Evolutionary conservation across 495 filamentous ascomycete genomes (phyloP).

Genomic region (Cercophora scortea): DNA sequence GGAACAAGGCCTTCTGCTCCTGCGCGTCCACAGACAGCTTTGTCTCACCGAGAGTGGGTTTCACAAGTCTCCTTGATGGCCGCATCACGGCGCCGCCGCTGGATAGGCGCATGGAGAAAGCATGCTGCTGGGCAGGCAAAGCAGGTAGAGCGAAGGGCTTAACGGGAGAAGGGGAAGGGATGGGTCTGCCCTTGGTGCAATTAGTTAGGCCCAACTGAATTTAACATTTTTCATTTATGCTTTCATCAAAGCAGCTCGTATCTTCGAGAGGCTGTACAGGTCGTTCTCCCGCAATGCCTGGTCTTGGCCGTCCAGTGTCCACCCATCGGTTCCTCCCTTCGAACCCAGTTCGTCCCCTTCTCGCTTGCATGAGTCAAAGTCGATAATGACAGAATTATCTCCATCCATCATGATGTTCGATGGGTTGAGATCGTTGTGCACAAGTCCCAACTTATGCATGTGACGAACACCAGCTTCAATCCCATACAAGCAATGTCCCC

Average conservation of each 20-base stretch:
- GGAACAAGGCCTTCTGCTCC: no score
- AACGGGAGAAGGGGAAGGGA: not conserved
- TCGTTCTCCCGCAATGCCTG: not conserved
- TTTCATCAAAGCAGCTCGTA: not conserved
- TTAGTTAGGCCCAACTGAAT: not conserved
- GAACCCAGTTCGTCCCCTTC: not conserved
- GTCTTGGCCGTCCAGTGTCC: not conserved
- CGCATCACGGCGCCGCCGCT: no score
- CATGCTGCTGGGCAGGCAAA: not conserved
- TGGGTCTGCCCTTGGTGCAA: not conserved
- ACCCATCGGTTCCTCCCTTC: not conserved
- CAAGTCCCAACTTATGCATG: conserved; percentile 27
- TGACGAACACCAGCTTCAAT: conserved; percentile 12
- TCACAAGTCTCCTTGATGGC: no score
- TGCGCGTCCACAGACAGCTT: no score
- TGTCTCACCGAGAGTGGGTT: no score
- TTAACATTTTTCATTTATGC: not conserved
- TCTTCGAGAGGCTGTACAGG: not conserved
- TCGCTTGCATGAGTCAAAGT: conserved; percentile 6
- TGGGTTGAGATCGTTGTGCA: conserved; percentile 35
- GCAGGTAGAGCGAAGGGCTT: not conserved
- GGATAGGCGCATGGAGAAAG: not conserved
- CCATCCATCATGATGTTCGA: conserved; percentile 29
- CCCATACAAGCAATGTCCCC: not conserved
- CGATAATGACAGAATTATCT: conserved; percentile 10